Evolutionary conservation across 108 stramenopile genomes (phyloP).

Genomic region (Stephanodiscus minutulus): DNA sequence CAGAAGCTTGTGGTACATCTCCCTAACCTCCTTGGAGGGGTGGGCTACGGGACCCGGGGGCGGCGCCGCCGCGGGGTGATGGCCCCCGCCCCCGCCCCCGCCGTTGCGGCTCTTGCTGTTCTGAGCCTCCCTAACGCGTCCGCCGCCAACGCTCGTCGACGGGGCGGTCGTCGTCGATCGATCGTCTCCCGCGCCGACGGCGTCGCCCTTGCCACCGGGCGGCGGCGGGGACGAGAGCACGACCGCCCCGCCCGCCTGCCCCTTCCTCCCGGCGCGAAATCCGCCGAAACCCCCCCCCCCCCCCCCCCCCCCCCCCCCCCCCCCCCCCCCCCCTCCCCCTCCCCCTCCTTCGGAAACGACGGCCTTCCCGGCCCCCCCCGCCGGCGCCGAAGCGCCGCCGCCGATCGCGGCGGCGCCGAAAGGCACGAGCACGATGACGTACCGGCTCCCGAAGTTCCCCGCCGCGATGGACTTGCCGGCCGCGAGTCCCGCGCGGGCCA

Average conservation of each 20-base stretch:
- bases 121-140: neutral
- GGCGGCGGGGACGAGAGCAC: constrained; percentile 1
- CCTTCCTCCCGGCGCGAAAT: constrained; percentile 34
- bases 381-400: neutral
- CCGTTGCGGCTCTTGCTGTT: neutral
- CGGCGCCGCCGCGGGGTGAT: constrained; percentile 12
- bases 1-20: constrained; percentile 62
- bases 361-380: neutral
- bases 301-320: neutral
- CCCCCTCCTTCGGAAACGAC: too few species aligned
- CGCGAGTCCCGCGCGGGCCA: constrained; percentile 20
- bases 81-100: too few species aligned
- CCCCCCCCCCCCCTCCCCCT: constrained; percentile 5
- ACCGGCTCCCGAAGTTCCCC: constrained; percentile 58
- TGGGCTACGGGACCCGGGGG: constrained; percentile 48
- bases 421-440: constrained; percentile 76
- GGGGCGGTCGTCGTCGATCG: constrained; percentile 6
- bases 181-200: constrained; percentile 7
- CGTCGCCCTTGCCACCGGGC: neutral
- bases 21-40: constrained; percentile 54
- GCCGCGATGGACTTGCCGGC: constrained; percentile 24
- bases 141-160: constrained; percentile 4
- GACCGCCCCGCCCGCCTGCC: constrained; percentile 15
- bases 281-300: constrained; percentile 44
- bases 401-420: constrained; percentile 3